Evolutionary conservation across 2,329 filamentous ascomycete genomes (phyloP).

Genomic region (Aspergillus ustus): DNA sequence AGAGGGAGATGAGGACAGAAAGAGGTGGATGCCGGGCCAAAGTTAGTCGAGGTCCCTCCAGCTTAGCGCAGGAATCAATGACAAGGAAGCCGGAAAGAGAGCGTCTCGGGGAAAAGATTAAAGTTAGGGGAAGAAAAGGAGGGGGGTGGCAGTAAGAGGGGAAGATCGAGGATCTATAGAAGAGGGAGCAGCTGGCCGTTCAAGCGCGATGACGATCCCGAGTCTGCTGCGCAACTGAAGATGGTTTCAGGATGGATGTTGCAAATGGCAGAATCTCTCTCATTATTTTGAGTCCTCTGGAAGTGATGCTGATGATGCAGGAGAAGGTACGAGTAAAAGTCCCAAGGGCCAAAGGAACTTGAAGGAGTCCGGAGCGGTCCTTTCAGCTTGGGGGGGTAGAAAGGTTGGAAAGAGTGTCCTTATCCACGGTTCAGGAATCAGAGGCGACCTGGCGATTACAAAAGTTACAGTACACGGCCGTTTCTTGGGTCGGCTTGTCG

Average conservation of each 20-base stretch:
- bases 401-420: slow-evolving; percentile 8
- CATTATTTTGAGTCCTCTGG: not conserved
- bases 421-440: slow-evolving; percentile 6
- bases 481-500: slow-evolving; percentile 3
- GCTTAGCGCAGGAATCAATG: slow-evolving; percentile 6
- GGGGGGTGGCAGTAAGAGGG: not conserved
- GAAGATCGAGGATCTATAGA: not conserved
- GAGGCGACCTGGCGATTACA: slow-evolving; percentile 4
- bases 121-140: slow-evolving; percentile 17
- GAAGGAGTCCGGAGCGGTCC: slow-evolving; percentile 20
- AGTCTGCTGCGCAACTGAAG: not conserved
- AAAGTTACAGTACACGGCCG: slow-evolving; percentile 14
- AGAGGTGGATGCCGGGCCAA: slow-evolving; percentile 21
- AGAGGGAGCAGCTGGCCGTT: not conserved
- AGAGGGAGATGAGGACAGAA: slow-evolving; percentile 27
- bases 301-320: not conserved
- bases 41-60: slow-evolving; percentile 9
- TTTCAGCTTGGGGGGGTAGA: slow-evolving; percentile 6
- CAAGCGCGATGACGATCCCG: not conserved
- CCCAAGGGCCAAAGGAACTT: not conserved
- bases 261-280: not conserved
- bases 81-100: slow-evolving; percentile 20
- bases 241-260: slow-evolving; percentile 1
- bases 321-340: slow-evolving; percentile 5
- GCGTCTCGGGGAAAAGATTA: slow-evolving; percentile 23